Conservation (phyloP, 2,329 filamentous ascomycete species). For the Periconia sp. region DNA sequence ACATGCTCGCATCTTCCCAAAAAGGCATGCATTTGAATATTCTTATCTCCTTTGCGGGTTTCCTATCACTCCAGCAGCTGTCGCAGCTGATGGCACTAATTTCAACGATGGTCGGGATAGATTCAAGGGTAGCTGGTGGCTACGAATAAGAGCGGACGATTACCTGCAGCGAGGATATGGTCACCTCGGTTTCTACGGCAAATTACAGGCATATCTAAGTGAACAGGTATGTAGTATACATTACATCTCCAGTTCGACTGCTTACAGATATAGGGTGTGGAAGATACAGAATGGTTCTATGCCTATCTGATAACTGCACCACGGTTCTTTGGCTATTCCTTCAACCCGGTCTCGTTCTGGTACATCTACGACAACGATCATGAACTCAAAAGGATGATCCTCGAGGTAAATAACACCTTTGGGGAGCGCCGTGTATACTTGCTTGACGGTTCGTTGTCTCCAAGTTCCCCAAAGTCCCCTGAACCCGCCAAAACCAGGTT, state of each 20-base stretch:
- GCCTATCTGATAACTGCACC: conserved; percentile 76
- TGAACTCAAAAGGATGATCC: conserved; percentile 67
- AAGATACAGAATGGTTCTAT: conserved; percentile 66
- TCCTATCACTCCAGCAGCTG: conserved; percentile 67
- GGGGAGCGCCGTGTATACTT: conserved; percentile 73
- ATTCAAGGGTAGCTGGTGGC: conserved; percentile 57
- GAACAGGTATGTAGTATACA: conserved; percentile 55
- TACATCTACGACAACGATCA: conserved; percentile 70
- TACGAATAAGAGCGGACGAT: conserved; percentile 64
- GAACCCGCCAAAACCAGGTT: conserved; percentile 44
- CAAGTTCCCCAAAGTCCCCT: conserved; percentile 33
- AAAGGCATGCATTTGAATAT: conserved; percentile 71
- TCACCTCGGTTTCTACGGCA: conserved; percentile 64
- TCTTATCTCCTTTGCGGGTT: conserved; percentile 73
- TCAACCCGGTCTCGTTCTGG: conserved; percentile 81
- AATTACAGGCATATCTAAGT: conserved; percentile 65
- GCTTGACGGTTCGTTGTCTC: conserved; percentile 49
- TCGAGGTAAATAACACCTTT: conserved; percentile 81
- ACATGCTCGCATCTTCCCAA: conserved; percentile 71
- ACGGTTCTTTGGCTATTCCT: conserved; percentile 71
- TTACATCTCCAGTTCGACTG: too few relatives aligned
- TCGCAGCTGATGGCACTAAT: conserved; percentile 16
- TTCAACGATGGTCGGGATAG: conserved; percentile 28
- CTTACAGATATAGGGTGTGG: conserved; percentile 57
- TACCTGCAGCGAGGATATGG: conserved; percentile 64